phyloP scores from a whole-genome alignment of 164 flowering plant genomes.

The Euptelea pleiosperma region DNA sequence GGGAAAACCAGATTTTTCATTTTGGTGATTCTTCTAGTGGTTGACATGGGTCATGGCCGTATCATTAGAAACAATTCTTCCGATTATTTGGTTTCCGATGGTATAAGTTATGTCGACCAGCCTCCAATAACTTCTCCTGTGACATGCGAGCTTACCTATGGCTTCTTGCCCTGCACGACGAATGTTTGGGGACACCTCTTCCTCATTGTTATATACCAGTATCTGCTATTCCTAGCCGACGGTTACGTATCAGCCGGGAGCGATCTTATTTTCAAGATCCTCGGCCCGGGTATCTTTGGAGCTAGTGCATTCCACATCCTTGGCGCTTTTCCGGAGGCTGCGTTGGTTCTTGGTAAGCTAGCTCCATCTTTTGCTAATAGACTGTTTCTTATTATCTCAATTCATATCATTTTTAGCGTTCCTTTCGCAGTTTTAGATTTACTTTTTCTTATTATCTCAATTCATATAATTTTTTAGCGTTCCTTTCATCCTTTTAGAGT shows the following conservation, averaged over 20 bases:
- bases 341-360: conserved; percentile 25
- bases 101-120: neutral
- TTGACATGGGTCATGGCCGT: too few relatives aligned
- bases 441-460: too few relatives aligned
- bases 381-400: too few relatives aligned
- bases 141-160: conserved; percentile 37
- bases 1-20: too few relatives aligned
- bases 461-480: too few relatives aligned
- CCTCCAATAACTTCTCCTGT: neutral
- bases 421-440: too few relatives aligned
- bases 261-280: conserved; percentile 31
- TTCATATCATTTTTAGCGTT: too few relatives aligned
- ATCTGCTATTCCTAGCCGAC: conserved; percentile 30
- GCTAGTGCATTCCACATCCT: conserved; percentile 44
- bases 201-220: conserved; percentile 40
- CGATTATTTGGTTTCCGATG: too few relatives aligned
- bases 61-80: too few relatives aligned
- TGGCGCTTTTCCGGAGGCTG: conserved; percentile 28
- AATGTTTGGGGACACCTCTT: conserved; percentile 42
- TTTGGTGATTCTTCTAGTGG: too few relatives aligned
- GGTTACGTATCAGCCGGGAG: conserved; percentile 37
- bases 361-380: too few relatives aligned
- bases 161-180: conserved; percentile 50
- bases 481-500: too few relatives aligned
- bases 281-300: conserved; percentile 52